Base-by-base conservation (phyloP, 768 basidiomycete species). In the Termitomyces sp. region DNA sequence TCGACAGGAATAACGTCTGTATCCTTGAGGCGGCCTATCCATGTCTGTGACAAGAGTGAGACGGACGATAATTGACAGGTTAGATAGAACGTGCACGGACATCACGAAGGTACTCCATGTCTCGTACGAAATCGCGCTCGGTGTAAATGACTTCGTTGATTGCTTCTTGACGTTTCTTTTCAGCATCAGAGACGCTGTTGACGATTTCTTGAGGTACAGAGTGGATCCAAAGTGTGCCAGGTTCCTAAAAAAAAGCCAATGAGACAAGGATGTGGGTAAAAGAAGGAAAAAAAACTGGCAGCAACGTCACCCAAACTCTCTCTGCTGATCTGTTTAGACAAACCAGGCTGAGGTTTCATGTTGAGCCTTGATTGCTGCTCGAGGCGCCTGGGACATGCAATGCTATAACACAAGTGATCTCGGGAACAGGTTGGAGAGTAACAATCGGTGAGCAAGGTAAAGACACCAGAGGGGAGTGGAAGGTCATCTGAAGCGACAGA, bases 141-240 rank as follows among this genome's bases (percentile, higher is more conserved):
- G 97, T 99, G 62, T 87, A 87, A 34, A 86, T 80, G 61, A 97
- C 92, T 74, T 99, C 97, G 66, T 98, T 98, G 75, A 99, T 98
- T 21, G 93, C 92, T 69, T 99, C 97, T 68, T 98, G 96, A 1
- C 96, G 82, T 69, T 82, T 94, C 80, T 95, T 97, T 77, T 99
- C 96, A 24, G 77, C 78, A 55, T 97, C 95, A 4, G 89, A 88
- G 22, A 98, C 93, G 65, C 88, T 90, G 64, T 95, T 91, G 32
- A 90, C 85, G 38, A 99, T 85, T 68, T 98, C 95, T 68, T 90
- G 85, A 5, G 97, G 92, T 2, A 99, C 97, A 0, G 93, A 90
- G 67, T 98, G 94, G 45, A 96, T 87, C 97, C 97, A 98, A 3
- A 98, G 74, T 17, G 88, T 88, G 1, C 93, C 95, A 60, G 69